Evolutionary conservation across 257 asterid genomes (phyloP).

Genomic region (Perilla frutescens): DNA sequence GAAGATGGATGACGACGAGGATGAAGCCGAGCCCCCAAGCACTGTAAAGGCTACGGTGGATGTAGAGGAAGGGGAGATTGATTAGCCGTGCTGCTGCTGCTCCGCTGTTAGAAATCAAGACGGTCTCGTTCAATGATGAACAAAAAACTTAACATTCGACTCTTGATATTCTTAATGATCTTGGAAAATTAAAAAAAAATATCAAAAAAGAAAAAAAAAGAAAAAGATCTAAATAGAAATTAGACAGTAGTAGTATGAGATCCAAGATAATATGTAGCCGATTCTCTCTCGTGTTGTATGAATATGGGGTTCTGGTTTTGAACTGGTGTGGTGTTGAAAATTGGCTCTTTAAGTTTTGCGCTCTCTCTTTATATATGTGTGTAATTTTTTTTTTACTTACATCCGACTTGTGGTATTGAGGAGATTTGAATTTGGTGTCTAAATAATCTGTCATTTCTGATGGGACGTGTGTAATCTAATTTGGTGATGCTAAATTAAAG

Average conservation of each 20-base stretch:
- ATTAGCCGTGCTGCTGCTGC: constrained; percentile 43
- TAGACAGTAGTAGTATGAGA: background rate
- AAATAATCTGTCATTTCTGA: no score
- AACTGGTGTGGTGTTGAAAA: background rate
- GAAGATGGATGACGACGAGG: constrained; percentile 85
- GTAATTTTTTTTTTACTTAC: no score
- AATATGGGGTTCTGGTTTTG: background rate
- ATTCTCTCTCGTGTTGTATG: background rate
- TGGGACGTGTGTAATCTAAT: no score
- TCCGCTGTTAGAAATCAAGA: background rate
- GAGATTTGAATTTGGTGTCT: no score
- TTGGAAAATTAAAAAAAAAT: background rate
- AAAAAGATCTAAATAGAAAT: background rate
- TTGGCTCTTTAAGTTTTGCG: constrained; percentile 8
- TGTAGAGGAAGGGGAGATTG: constrained; percentile 86
- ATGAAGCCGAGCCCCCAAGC: constrained; percentile 61
- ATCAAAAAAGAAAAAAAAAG: background rate
- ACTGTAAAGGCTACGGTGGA: constrained; percentile 36
- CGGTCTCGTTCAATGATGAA: background rate
- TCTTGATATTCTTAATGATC: background rate
- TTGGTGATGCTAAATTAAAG: no score
- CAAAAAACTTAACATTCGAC: background rate
- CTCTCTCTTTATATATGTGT: no score
- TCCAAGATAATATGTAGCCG: background rate
- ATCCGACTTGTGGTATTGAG: no score